Evolutionary conservation across 2,329 filamentous ascomycete species (phyloP), one percentile per base, ranked within the genome.

Genomic region (Geosmithia flava): DNA sequence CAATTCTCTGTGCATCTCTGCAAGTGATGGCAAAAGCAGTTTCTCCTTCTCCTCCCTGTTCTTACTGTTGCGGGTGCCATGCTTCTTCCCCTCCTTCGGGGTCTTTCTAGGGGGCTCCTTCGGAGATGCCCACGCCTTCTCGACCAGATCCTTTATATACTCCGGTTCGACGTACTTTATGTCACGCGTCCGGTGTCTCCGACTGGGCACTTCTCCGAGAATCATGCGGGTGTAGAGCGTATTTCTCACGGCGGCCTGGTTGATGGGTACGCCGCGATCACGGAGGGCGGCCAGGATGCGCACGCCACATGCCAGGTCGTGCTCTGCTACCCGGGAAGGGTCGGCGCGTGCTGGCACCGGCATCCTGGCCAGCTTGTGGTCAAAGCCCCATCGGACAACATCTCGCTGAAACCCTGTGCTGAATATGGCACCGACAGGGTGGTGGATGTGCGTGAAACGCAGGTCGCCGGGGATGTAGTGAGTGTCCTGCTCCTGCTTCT

Each of bases 361-460:
- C 40, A 19, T 13, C 27, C 23, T 23, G 20, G 41, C 17, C 20
- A 64, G 47, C 13, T 58, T 62, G 46, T 63, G 56, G 49, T 69
- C 61, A 48, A 76, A 76, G 0, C 68, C 67, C 63, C 68, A 74
- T 37, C 70, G 61, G 8, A 75, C 52, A 16, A 75, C 63, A 2
- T 58, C 56, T 1, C 61, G 58, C 47, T 74, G 60, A 19, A 75
- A 49, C 23, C 55, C 56, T 11, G 51, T 46, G 42, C 66, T 59
- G 51, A 78, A 76, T 19, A 78, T 60, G 39, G 62, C 62, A 41
- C 63, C 65, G 7, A 78, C 49, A 2, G 75, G 75, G 50, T 78
- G 75, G 13, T 64, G 55, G 1, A 59, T 61, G 47, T 69, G 66
- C 10, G 53, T 51, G 20, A 65, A 57, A 1, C 68, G 63, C 13